Base-by-base conservation (phyloP, 495 filamentous ascomycete genomes). In the Rhypophila decipiens region DNA sequence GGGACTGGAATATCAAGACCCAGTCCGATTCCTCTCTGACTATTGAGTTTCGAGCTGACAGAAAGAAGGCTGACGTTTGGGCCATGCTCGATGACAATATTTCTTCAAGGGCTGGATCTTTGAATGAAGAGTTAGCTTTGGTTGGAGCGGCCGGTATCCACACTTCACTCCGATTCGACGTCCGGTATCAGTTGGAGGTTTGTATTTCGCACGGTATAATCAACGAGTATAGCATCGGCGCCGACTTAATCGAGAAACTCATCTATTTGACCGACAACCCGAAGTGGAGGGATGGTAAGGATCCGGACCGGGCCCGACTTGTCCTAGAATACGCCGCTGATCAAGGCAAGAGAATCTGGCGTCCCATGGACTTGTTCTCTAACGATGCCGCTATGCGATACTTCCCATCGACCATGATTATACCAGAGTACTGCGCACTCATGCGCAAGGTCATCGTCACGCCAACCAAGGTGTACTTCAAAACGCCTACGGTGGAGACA, bases 141-240 rank as follows among this genome's bases (percentile, higher is more conserved):
- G 73, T 56, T 50, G 63, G 41, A 49, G 18, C 37, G 56, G 24
- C 7, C 11, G 50, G 2, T 51, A 7, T 76, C 22, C 52, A 71
- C 3, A 57, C 64, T 0, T 65, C 68, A 19, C 71, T 98, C 3
- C 69, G 80, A 0, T 96, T 90, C 39, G 60, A 79, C 1, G 79
- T 91, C 2, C 80, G 87, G 8, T 97, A 97, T 57, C 91, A 95
- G 63, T 76, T 98, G 0, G 90, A 97, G 63, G 90, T 88, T 0
- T 96, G 91, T 59, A 74, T 97, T 8, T 95, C 90, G 0, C 76
- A 86, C 18, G 80, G 82, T 1, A 68, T 76, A n/a, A 66, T 98
- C n/a, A 84, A 83, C 42, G 90, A 95, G 63, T 77, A 84, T 59
- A 86, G 81, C 42, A 75, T 96, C 43, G 74, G 67, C 5, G 58